Evolutionary conservation across 345 rosid species (phyloP).

Genomic region (Streptanthus diversifolius): DNA sequence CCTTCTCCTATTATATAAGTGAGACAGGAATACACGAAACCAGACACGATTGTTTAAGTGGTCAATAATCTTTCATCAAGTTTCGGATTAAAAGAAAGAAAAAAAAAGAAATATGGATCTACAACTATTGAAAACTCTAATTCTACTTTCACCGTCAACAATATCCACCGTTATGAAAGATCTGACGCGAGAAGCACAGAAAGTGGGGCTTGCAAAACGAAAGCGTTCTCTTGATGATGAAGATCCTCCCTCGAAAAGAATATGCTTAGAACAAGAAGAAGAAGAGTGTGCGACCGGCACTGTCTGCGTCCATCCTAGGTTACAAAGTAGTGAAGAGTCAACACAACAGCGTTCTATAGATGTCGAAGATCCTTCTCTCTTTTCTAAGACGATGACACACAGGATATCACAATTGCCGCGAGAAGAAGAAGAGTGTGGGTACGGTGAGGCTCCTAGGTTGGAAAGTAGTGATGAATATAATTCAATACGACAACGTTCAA

Average conservation of each 20-base stretch:
- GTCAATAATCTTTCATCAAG: too few species aligned
- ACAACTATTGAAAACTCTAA: neutral
- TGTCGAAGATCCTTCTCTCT: neutral
- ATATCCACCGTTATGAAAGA: neutral
- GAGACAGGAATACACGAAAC: neutral
- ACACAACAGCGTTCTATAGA: neutral
- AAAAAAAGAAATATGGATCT: neutral
- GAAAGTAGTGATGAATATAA: conserved; percentile 37
- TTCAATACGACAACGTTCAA: conserved; percentile 30
- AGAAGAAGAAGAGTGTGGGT: neutral
- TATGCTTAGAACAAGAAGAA: neutral
- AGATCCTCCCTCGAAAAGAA: neutral
- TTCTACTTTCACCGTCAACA: neutral
- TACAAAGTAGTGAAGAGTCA: conserved; percentile 36
- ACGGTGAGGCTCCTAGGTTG: conserved; percentile 30
- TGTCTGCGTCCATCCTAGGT: conserved; percentile 32
- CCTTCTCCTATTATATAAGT: neutral
- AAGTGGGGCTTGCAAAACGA: neutral
- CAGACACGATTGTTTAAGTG: too few species aligned
- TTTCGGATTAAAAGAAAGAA: neutral
- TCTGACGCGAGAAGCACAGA: neutral
- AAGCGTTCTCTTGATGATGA: neutral
- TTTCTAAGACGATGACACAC: neutral
- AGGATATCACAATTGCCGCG: neutral
- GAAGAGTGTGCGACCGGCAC: neutral